These are phyloP conservation scores for Moesziomyces antarcticus DNA, from an alignment of 1,284 basidiomycete species.

Conservation along the genomic window DNA sequence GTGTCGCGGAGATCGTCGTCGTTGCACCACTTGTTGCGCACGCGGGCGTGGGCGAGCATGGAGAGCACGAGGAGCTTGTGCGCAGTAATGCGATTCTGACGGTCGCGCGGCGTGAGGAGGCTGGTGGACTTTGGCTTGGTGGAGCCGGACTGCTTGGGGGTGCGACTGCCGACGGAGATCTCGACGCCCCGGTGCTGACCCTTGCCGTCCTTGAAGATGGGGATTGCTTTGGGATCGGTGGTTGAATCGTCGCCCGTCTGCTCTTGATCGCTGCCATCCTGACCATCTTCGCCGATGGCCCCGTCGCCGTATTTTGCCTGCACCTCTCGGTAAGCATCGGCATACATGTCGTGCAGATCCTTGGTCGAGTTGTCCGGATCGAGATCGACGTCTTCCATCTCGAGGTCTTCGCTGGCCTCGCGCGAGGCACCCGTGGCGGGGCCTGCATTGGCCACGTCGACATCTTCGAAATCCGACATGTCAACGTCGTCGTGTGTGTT, in stretches of 20 bases:
- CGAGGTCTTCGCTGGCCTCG: constrained; percentile 28
- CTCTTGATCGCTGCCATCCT: constrained; percentile 19
- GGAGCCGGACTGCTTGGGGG: constrained; percentile 23
- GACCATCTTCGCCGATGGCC: constrained; percentile 18
- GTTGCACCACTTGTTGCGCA: constrained; percentile 87
- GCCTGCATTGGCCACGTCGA: constrained; percentile 24
- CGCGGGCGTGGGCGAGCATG: constrained; percentile 79
- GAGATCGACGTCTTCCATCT: constrained; percentile 58
- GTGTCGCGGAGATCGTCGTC: constrained; percentile 78
- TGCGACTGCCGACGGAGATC: constrained; percentile 34
- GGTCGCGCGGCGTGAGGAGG: constrained; percentile 61
- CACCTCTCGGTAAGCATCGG: constrained; percentile 47
- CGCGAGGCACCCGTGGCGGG: constrained; percentile 11
- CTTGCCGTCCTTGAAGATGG: constrained; percentile 60
- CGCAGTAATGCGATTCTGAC: constrained; percentile 55
- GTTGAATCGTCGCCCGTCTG: constrained; percentile 7
- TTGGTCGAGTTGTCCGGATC: constrained; percentile 26
- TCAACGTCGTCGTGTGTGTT: constrained; percentile 34
- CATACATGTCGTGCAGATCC: constrained; percentile 48
- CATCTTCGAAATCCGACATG: constrained; percentile 52
- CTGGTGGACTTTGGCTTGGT: constrained; percentile 44
- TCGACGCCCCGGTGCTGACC: constrained; percentile 50
- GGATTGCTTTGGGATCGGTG: constrained; percentile 4
- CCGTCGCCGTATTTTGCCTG: constrained; percentile 30
- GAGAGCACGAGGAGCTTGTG: constrained; percentile 70